These are phyloP conservation scores for Tetrahymena malaccensis DNA, from an alignment of 73 alveolate genomes.

Conservation along the genomic window DNA sequence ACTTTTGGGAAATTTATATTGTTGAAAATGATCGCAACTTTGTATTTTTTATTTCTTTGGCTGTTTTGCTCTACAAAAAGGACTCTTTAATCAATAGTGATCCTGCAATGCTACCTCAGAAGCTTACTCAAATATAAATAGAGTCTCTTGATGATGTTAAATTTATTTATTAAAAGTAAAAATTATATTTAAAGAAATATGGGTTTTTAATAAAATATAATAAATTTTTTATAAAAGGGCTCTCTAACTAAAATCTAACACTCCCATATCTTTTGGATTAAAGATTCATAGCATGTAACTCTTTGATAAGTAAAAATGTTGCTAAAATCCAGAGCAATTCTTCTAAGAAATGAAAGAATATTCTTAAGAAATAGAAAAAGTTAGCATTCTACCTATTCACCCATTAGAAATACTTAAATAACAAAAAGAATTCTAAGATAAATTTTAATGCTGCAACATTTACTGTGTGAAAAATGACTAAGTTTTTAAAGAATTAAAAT, in stretches of 20 bases:
- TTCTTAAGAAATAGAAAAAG: background rate
- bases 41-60: conserved; percentile 40
- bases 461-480: background rate
- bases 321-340: background rate
- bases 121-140: conserved; percentile 17
- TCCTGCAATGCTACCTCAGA: conserved; percentile 33
- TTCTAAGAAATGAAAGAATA: background rate
- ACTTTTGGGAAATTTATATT: conserved; percentile 46
- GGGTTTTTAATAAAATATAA: background rate
- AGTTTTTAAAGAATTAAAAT: background rate
- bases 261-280: background rate
- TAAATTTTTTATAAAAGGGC: background rate
- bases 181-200: background rate
- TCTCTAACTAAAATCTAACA: background rate
- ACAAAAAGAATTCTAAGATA: background rate
- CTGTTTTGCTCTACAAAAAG: conserved; percentile 23
- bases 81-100: conserved; percentile 17
- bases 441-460: background rate
- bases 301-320: background rate
- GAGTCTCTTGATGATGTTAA: conserved; percentile 2
- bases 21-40: conserved; percentile 29
- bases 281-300: background rate
- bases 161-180: background rate
- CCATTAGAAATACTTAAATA: background rate
- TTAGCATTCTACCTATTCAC: background rate